Evolutionary conservation across 345 rosid species (phyloP), one percentile per base, ranked within the genome.

Genomic region (Clarkia xantiana): DNA sequence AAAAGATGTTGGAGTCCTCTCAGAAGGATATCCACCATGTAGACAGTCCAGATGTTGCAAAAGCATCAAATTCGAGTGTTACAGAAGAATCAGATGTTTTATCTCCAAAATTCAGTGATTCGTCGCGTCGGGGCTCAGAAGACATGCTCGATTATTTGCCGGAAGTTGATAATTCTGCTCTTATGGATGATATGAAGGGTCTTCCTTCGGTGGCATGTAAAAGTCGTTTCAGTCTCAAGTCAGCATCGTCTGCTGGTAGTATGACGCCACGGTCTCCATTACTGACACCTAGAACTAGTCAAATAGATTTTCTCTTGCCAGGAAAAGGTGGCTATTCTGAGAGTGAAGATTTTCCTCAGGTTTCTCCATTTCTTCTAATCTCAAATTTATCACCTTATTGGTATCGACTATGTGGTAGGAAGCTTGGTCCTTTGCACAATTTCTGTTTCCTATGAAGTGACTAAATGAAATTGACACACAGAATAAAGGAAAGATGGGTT

Each of bases 201-300:
- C 71, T 93, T 55, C 82, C 95, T 61, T 67, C 86, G 53, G 82
- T 87, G 87, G 84, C 95, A 59, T 93, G 99, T 68, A 93, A 56
- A 79, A 82, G 91, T 41, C 95, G 97, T 61, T 86, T 86, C 65
- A 94, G 96, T 52, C 79, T 91, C 53, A 93, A 93, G 76, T 84
- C 97, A 49, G 97, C 97, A 52, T 93, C 99, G 36, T 87, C 97
- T 25, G 97, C 88, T 56, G 91, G 99, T 58, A 93, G 99, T 76
- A 77, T 87, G 86, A 93, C 99, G 62, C 99, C 99, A 54, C 79
- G 94, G 65, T 93, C 99, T 65, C 97, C 99, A 7, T 59, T 82
- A 56, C 71, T 87, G 58, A 93, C 99, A 49, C 99, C 99, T 49
- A 84, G 80, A 61, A 80, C 73, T 62, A 79, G 86, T 79, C 99